Conservation (phyloP, 345 rosid genomes). For the Raphanus raphanistrum region DNA sequence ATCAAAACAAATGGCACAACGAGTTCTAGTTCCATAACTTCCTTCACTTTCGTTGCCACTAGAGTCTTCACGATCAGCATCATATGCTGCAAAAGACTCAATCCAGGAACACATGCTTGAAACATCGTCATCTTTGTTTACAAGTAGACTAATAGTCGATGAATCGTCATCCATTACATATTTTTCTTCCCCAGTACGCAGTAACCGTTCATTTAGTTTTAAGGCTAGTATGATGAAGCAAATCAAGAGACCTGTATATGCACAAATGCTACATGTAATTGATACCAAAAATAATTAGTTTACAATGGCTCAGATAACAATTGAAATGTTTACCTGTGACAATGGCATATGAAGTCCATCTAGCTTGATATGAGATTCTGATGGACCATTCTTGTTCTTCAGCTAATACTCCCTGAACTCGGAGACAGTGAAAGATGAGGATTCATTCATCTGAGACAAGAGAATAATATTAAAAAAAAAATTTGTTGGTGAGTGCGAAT, state of each 20-base stretch:
- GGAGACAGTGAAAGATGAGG: conserved; percentile 14
- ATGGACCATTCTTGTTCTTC: conserved; percentile 61
- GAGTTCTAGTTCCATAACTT: conserved; percentile 50
- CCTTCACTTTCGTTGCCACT: conserved; percentile 47
- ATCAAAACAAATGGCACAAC: conserved; percentile 89
- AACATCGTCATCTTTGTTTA: conserved; percentile 62
- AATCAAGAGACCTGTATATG: conserved; percentile 52
- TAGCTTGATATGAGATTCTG: conserved; percentile 60
- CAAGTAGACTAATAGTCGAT: conserved; percentile 52
- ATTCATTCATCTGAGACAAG: neutral
- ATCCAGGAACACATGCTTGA: conserved; percentile 60
- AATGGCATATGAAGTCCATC: conserved; percentile 61
- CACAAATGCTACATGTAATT: neutral
- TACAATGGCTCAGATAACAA: neutral
- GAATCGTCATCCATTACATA: conserved; percentile 21
- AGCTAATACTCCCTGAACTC: conserved; percentile 45
- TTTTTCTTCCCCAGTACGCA: conserved; percentile 24
- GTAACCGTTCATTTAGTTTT: conserved; percentile 52
- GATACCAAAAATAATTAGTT: neutral
- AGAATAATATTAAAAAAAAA: neutral
- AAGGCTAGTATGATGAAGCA: conserved; percentile 49
- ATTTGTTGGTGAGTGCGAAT: neutral
- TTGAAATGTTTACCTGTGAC: conserved; percentile 53
- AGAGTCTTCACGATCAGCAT: conserved; percentile 53
- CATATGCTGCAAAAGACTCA: conserved; percentile 64